Evolutionary conservation across 2,329 filamentous ascomycete genomes (phyloP), one percentile per base, ranked within the genome.

Genomic region (Paecilomyces dactylethromorphus): DNA sequence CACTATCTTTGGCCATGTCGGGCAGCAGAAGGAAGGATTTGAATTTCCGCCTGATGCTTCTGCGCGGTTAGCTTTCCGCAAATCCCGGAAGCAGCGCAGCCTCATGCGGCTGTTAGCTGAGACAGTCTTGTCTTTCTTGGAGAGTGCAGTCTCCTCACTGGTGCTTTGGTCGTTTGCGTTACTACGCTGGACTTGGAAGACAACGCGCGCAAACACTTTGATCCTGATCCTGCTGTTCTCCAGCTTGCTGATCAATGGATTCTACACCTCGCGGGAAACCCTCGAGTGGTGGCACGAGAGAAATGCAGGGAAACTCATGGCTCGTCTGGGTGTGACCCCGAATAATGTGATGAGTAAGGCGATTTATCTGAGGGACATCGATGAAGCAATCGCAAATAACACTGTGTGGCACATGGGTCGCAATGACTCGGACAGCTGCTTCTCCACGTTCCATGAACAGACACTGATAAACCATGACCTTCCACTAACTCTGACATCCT

Each of bases 281-380:
- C 85, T 87, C 66, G 80, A 83, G 1, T 97, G 92, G 92, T 96
- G 90, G 89, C 82, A 84, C 53, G 93, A 97, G 76, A 85, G 91
- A 59, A 87, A 85, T 60, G 91, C 92, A 1, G 84, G 83, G 15
- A 87, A 82, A 49, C 96, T 93, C 72, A 94, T 99, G 91, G 79
- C 80, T 33, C 82, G 87, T 12, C 77, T 97, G 13, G 93, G 93
- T 10, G 86, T 97, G 7, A 83, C 84, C 2, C 91, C 92, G 7
- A 89, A 95, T 65, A 75, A 82, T 21, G 83, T 88, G 62, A 93
- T 97, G 90, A 90, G 88, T 74, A 91, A 88, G 72, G 86, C 90
- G 8, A 85, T 99, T 26, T 96, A 94, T 70, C 76, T 97, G 58
- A 82, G 81, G 56, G 93, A 97, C 71, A 79, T 97, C 55, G 87